Percentiles rank a stretch among this genome's conserved stretches.
Conservation (phyloP, 2,329 filamentous ascomycete species). For the Pseudogymnoascus pannorum region DNA sequence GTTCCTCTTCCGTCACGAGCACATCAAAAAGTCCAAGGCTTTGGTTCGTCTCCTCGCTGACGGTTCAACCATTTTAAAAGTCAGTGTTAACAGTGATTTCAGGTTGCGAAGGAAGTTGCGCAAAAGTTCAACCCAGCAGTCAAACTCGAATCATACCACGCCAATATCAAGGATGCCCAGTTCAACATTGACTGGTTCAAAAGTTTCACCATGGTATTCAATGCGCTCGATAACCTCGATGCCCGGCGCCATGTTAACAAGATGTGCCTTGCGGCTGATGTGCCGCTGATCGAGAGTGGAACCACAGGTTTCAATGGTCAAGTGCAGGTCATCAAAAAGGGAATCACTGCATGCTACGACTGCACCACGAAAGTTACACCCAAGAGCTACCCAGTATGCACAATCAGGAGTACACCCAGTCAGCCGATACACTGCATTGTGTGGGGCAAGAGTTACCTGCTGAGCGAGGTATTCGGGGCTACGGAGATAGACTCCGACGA, state of each 20-base stretch:
- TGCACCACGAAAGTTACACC: slow-evolving; percentile 84
- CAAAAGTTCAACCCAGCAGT: slow-evolving; percentile 83
- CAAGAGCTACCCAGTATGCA: slow-evolving; percentile 93
- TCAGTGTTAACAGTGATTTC: slow-evolving; percentile 14
- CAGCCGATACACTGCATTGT: slow-evolving; percentile 98
- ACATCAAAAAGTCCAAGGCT: slow-evolving; percentile 96
- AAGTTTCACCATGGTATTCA: slow-evolving; percentile 81
- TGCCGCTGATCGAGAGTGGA: slow-evolving; percentile 90
- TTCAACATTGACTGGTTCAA: slow-evolving; percentile 89
- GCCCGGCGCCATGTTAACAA: slow-evolving; percentile 91
- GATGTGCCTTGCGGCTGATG: slow-evolving; percentile 88
- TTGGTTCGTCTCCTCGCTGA: slow-evolving; percentile 49
- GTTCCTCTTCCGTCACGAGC: slow-evolving; percentile 91
- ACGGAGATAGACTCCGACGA: slow-evolving; percentile 78
- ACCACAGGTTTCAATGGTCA: slow-evolving; percentile 98
- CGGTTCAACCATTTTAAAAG: slow-evolving; percentile 13
- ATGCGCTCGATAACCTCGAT: slow-evolving; percentile 92
- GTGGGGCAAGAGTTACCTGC: slow-evolving; percentile 93
- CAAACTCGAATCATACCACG: slow-evolving; percentile 81
- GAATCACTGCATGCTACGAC: slow-evolving; percentile 90
- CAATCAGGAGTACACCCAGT: slow-evolving; percentile 90
- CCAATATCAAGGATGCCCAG: slow-evolving; percentile 83
- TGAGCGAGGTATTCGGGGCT: slow-evolving; percentile 85
- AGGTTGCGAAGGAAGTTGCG: slow-evolving; percentile 90
- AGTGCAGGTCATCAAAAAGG: slow-evolving; percentile 92